These are phyloP conservation scores for Neurospora intermedia DNA, from an alignment of 495 filamentous ascomycete species.

Conservation along the genomic window DNA sequence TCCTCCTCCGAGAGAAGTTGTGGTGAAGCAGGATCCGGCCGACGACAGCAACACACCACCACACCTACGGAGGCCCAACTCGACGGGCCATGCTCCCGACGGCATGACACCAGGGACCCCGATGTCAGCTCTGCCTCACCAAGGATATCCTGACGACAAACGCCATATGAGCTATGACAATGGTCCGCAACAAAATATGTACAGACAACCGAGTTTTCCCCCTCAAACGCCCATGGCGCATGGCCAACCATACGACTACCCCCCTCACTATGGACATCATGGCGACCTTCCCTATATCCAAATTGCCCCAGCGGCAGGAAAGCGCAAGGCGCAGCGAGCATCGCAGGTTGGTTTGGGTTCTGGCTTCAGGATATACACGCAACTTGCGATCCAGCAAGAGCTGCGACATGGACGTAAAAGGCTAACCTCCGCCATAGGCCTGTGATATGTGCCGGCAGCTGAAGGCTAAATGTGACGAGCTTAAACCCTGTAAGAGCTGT, in stretches of 20 bases:
- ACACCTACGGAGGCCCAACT: conserved; percentile 33
- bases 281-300: conserved; percentile 24
- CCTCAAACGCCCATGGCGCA: conserved; percentile 35
- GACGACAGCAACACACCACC: conserved; percentile 33
- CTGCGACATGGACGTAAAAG: neutral
- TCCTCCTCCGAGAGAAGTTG: conserved; percentile 31
- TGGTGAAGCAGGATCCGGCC: conserved; percentile 40
- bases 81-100: conserved; percentile 31
- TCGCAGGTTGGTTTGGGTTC: conserved; percentile 31
- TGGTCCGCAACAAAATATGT: conserved; percentile 26
- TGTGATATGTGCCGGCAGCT: conserved; percentile 57
- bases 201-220: conserved; percentile 33
- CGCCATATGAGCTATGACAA: conserved; percentile 38
- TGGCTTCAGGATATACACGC: neutral
- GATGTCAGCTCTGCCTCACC: conserved; percentile 20
- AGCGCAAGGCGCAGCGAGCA: conserved; percentile 41
- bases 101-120: conserved; percentile 26
- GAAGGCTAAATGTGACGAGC: conserved; percentile 66
- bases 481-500: conserved; percentile 47
- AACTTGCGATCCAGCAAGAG: neutral
- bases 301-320: conserved; percentile 25
- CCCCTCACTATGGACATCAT: conserved; percentile 19
- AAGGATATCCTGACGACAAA: conserved; percentile 30
- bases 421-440: conserved; percentile 38
- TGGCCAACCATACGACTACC: conserved; percentile 33